phyloP scores from a whole-genome alignment of 2,329 filamentous ascomycete species.

The Penicillium glabrum region DNA sequence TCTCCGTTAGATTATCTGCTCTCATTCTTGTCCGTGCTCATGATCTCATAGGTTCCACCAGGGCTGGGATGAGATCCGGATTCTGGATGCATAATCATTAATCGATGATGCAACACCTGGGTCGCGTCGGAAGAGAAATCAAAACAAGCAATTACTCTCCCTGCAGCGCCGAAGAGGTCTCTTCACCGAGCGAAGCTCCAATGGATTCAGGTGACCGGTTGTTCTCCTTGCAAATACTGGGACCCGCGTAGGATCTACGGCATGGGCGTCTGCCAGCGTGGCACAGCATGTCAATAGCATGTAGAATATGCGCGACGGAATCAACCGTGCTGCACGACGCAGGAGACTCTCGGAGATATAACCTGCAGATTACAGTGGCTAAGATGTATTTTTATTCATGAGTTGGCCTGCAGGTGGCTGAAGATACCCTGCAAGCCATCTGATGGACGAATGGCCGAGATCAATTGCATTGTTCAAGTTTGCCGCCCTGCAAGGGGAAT shows the following conservation, averaged over 20 bases:
- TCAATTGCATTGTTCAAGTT: slow-evolving; percentile 10
- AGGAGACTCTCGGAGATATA: slow-evolving; percentile 16
- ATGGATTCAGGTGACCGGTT: neutral
- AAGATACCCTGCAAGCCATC: neutral
- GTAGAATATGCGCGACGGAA: neutral
- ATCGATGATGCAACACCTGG: slow-evolving; percentile 11
- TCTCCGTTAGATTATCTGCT: neutral
- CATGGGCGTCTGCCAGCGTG: neutral
- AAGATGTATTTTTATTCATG: neutral
- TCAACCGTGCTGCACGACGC: slow-evolving; percentile 12
- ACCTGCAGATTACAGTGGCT: neutral
- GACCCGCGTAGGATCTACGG: neutral
- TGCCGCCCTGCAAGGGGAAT: slow-evolving; percentile 12
- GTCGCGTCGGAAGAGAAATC: neutral
- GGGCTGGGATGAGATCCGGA: neutral
- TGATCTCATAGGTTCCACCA: slow-evolving; percentile 17
- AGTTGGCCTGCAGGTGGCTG: neutral
- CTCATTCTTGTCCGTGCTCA: slow-evolving; percentile 1
- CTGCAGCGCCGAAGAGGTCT: neutral
- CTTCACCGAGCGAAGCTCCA: neutral
- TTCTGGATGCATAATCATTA: neutral
- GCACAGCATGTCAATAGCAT: slow-evolving; percentile 4
- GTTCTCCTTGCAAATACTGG: neutral
- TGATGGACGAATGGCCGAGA: slow-evolving; percentile 1
- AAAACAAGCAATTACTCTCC: slow-evolving; percentile 1